Conservation (phyloP, 176 grass and related monocot species). For the Rhynchospora pubera region DNA sequence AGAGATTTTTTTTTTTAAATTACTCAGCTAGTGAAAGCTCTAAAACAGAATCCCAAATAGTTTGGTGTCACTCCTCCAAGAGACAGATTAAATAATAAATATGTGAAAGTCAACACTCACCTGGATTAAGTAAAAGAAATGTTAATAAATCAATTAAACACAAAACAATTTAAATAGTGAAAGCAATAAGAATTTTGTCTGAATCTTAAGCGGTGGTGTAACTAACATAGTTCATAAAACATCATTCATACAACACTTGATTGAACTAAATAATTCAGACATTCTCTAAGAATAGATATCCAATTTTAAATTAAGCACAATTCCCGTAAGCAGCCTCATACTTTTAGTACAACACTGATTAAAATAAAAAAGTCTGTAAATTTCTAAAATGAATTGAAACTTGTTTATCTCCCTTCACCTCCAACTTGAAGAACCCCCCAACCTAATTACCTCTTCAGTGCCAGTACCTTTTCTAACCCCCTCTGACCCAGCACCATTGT, state of each 20-base stretch:
- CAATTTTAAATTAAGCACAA: neutral
- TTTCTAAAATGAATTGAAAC: neutral
- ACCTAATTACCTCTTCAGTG: slow-evolving; percentile 91
- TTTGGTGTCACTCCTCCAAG: neutral
- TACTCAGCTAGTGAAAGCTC: neutral
- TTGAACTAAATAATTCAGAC: neutral
- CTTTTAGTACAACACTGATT: neutral
- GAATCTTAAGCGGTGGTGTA: neutral
- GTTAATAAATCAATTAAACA: neutral
- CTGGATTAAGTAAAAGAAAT: neutral
- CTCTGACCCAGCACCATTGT: slow-evolving; percentile 20
- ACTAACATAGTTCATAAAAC: neutral
- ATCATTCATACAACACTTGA: slow-evolving; percentile 4
- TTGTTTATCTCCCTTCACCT: slow-evolving; percentile 34
- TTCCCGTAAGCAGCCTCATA: neutral
- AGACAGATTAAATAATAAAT: neutral
- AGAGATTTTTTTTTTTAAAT: too few relatives aligned
- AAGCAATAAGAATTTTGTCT: neutral
- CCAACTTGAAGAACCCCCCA: slow-evolving; percentile 69
- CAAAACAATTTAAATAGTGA: neutral
- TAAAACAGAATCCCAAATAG: neutral
- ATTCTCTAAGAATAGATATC: neutral
- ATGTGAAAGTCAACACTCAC: neutral
- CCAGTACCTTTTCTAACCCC: slow-evolving; percentile 47
- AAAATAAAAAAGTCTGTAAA: neutral